Evolutionary conservation across 805 yeast species (phyloP), one percentile per base, ranked within the genome.

Genomic region (Aciculoconidium aculeatum): DNA sequence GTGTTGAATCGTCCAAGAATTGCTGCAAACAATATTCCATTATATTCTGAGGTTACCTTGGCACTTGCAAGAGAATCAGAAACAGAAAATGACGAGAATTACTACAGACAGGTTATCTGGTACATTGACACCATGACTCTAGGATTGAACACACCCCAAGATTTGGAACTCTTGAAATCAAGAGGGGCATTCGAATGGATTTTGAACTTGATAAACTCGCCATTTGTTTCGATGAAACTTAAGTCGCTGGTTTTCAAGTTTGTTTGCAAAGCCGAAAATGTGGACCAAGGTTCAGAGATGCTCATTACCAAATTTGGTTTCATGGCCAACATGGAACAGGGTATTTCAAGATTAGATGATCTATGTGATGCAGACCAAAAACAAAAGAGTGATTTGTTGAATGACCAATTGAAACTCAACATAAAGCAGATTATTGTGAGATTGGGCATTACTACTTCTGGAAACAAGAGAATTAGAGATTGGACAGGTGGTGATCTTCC

Each of bases 141-240:
- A 9, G 77, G 82, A n/a, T 49, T 71, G 2, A 67, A 61, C 8
- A 58, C 62, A 12, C 17, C 28, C 9, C 49, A 51, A 7, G 94
- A 86, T 46, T 61, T 83, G 29, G 55, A 63, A 15, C 47, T 75
- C 1, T 50, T 83, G 31, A 63, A 68, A 35, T 61, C 57, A 27
- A 67, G 61, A 31, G 78, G 77, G 5, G 66, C 80, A 3, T 52
- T 85, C 32, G 96, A 86, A 40, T 76, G 86, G 77, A 38, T 73
- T 2, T 41, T 80, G 45, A 75, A 76, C 35, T 53, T 80, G 31
- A 39, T 58, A 20, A 65, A 66, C 36, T 66, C 78, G 5, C 77
- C 80, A 18, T 75, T 65, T 40, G 35, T 66, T 14, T 56, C 57
- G 22, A 40, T 56, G 17, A 59, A 58, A 22, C 39, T 75, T 21